phyloP scores from a whole-genome alignment of 192 early-diverging fungal genomes.

The Linnemannia hyalina region DNA sequence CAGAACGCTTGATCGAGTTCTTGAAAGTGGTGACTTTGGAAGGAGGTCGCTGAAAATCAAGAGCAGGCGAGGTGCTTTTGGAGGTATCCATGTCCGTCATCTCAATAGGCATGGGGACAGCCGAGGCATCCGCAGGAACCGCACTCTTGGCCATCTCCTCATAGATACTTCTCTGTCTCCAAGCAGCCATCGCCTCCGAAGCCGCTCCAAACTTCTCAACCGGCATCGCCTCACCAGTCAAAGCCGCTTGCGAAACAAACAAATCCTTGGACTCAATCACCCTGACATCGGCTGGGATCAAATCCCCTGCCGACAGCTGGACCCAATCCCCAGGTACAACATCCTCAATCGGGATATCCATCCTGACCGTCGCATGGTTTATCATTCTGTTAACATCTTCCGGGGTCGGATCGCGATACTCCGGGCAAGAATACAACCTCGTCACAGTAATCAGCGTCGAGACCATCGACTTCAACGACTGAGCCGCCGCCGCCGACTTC shows the following conservation, averaged over 20 bases:
- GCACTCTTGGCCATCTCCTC: conserved; percentile 15
- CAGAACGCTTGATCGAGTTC: conserved; percentile 16
- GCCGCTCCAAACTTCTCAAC: conserved; percentile 57
- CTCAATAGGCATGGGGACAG: not conserved
- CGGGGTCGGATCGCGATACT: conserved; percentile 42
- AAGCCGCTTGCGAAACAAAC: conserved; percentile 61
- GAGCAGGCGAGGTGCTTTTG: not conserved
- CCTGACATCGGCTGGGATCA: conserved; percentile 58
- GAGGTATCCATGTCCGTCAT: not conserved
- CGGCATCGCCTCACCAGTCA: conserved; percentile 65
- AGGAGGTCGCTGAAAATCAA: not conserved
- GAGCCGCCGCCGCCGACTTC: conserved; percentile 45
- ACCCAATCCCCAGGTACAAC: conserved; percentile 63
- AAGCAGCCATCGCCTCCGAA: conserved; percentile 27
- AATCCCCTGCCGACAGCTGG: conserved; percentile 57
- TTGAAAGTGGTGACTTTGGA: not conserved
- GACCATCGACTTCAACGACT: conserved; percentile 53
- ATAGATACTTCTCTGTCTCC: conserved; percentile 14
- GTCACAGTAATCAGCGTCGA: conserved; percentile 47
- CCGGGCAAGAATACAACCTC: conserved; percentile 51
- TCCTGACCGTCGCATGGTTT: conserved; percentile 29
- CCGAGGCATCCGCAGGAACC: conserved; percentile 12
- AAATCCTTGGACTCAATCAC: conserved; percentile 62
- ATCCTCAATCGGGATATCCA: conserved; percentile 58
- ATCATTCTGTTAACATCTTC: conserved; percentile 39